Percentiles rank a stretch among this genome's conserved stretches.
These are phyloP conservation scores for Gautieria morchelliformis DNA, from an alignment of 768 basidiomycete species.

Conservation along the genomic window DNA sequence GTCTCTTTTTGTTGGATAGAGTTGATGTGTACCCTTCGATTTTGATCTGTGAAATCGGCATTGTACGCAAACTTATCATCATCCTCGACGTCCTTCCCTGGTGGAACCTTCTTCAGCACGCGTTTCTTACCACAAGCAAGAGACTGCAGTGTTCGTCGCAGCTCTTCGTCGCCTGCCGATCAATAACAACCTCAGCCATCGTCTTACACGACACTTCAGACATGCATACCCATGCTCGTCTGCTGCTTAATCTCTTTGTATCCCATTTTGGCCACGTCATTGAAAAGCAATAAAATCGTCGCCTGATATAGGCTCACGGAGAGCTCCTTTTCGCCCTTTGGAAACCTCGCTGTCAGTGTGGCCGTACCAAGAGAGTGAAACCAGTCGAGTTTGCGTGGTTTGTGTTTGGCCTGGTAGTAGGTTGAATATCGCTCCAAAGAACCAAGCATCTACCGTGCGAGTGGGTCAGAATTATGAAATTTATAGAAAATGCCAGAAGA, in stretches of 20 bases:
- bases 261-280: conserved; percentile 47
- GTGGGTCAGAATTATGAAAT: conserved; percentile 6
- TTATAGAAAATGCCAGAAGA: conserved; percentile 2
- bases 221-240: conserved; percentile 59
- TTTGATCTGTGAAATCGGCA: conserved; percentile 67
- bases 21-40: conserved; percentile 81
- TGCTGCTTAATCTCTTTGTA: conserved; percentile 60
- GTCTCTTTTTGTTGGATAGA: conserved; percentile 92
- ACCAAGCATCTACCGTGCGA: conserved; percentile 51
- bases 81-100: conserved; percentile 67
- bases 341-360: conserved; percentile 63
- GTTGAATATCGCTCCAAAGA: conserved; percentile 51
- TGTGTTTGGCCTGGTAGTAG: conserved; percentile 76
- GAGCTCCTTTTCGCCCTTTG: conserved; percentile 67
- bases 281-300: conserved; percentile 79
- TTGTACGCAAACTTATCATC: conserved; percentile 78
- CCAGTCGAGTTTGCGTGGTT: conserved; percentile 72
- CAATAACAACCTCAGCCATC: background rate
- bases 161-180: conserved; percentile 52
- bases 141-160: conserved; percentile 83
- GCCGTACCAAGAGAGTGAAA: conserved; percentile 81
- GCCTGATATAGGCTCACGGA: conserved; percentile 88
- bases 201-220: conserved; percentile 3
- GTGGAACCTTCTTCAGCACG: conserved; percentile 73
- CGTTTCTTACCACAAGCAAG: conserved; percentile 86